Conservation (phyloP, 2,329 filamentous ascomycete species). For the Cercospora sesami region DNA sequence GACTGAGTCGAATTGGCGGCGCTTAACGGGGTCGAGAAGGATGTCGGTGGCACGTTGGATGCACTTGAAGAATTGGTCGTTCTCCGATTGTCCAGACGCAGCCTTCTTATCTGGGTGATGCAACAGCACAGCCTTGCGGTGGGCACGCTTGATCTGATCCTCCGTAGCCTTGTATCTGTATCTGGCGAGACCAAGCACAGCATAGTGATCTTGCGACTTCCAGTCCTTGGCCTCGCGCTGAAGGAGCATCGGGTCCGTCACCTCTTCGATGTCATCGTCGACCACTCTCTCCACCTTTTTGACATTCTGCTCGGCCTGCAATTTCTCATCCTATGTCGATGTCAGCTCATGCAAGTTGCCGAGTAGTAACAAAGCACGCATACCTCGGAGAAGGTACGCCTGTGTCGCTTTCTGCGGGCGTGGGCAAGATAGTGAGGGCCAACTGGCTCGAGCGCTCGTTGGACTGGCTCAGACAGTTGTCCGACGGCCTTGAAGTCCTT, state of each 20-base stretch:
- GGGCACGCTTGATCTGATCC: constrained; percentile 97
- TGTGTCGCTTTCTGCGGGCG: constrained; percentile 82
- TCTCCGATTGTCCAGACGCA: constrained; percentile 79
- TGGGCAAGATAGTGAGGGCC: constrained; percentile 93
- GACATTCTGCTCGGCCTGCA: constrained; percentile 90
- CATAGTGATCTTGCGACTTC: constrained; percentile 99
- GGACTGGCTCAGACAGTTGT: constrained; percentile 71
- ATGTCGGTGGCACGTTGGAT: constrained; percentile 98
- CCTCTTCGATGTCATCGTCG: constrained; percentile 85
- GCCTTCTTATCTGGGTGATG: constrained; percentile 99
- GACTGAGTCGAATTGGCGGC: constrained; percentile 93
- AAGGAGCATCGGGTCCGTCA: constrained; percentile 89
- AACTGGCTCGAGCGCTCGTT: constrained; percentile 91
- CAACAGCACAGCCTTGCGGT: constrained; percentile 99
- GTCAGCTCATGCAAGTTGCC: not conserved
- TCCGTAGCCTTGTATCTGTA: constrained; percentile 91
- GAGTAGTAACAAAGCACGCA: not conserved
- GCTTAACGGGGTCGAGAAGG: constrained; percentile 85
- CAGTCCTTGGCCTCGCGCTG: constrained; percentile 96
- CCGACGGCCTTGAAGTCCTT: constrained; percentile 89
- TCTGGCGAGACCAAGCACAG: constrained; percentile 87
- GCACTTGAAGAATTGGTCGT: constrained; percentile 99
- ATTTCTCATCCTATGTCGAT: constrained; percentile 86
- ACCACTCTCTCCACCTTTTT: constrained; percentile 97
- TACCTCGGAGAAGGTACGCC: constrained; percentile 73